These are phyloP conservation scores for Schizosaccharomyces octosporus DNA, from an alignment of 805 yeast genomes.

Conservation along the genomic window DNA sequence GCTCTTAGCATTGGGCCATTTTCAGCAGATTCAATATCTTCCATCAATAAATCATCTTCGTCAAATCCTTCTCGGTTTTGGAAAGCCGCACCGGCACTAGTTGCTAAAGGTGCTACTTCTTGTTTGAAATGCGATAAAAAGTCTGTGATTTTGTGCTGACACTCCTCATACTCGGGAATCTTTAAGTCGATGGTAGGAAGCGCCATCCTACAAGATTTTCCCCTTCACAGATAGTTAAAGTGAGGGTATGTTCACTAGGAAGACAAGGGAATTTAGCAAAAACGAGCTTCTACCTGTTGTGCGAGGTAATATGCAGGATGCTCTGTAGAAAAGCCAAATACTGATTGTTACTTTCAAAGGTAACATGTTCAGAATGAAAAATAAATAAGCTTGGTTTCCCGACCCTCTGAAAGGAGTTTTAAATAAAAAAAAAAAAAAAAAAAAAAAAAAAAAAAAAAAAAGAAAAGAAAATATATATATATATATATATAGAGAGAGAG, in stretches of 20 bases:
- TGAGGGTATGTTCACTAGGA: background rate
- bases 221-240: background rate
- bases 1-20: background rate
- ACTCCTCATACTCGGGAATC: constrained; percentile 1
- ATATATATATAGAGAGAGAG: no score
- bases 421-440: no score
- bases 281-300: no score
- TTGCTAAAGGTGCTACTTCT: background rate
- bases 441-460: no score
- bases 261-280: background rate
- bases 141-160: constrained; percentile 1
- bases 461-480: no score
- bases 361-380: no score
- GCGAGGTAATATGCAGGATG: no score
- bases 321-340: no score
- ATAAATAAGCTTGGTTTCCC: no score
- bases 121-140: background rate
- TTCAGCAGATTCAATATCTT: background rate
- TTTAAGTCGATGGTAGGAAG: constrained; percentile 1
- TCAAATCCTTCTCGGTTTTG: background rate
- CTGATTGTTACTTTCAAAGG: no score
- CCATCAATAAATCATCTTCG: background rate
- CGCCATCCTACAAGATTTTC: background rate
- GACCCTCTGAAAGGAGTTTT: no score
- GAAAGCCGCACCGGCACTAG: background rate